These are phyloP conservation scores for Sclerotinia glacialis DNA, from an alignment of 2,329 filamentous ascomycete species.

Conservation along the genomic window DNA sequence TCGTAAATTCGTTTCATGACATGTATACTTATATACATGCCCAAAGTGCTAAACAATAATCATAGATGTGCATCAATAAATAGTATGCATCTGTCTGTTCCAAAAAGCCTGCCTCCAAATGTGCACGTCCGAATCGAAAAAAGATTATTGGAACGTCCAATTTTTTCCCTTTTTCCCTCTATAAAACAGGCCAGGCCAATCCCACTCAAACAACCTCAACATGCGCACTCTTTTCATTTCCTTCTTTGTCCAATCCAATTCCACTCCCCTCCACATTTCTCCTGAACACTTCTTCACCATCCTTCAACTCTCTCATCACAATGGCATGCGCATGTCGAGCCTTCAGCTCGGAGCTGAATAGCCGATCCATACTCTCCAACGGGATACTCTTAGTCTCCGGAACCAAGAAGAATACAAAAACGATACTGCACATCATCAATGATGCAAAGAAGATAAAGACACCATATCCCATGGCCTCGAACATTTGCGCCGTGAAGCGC, in stretches of 20 bases:
- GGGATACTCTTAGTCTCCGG: slow-evolving; percentile 66
- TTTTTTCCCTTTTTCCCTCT: too few relatives aligned
- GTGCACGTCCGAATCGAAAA: too few relatives aligned
- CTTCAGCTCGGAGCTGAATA: slow-evolving; percentile 47
- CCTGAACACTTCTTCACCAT: slow-evolving; percentile 33
- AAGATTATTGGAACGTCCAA: too few relatives aligned
- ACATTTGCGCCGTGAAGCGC: slow-evolving; percentile 66
- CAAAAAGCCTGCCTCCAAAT: neutral
- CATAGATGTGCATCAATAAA: neutral
- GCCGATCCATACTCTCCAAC: slow-evolving; percentile 61
- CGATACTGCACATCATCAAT: slow-evolving; percentile 55
- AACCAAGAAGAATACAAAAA: slow-evolving; percentile 61
- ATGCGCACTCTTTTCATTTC: slow-evolving; percentile 26
- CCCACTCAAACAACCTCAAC: slow-evolving; percentile 6
- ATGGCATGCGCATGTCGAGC: slow-evolving; percentile 32
- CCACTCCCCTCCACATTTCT: slow-evolving; percentile 16
- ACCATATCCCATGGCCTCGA: slow-evolving; percentile 56
- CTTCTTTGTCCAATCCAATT: slow-evolving; percentile 25
- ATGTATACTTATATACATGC: neutral
- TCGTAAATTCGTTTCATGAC: neutral
- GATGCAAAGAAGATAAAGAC: slow-evolving; percentile 69
- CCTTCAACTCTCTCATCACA: slow-evolving; percentile 32
- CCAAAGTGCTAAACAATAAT: neutral
- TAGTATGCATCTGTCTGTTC: neutral
- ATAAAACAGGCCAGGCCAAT: neutral